Evolutionary conservation across 2,329 filamentous ascomycete species (phyloP).

Genomic region (Cladosporium sp.): DNA sequence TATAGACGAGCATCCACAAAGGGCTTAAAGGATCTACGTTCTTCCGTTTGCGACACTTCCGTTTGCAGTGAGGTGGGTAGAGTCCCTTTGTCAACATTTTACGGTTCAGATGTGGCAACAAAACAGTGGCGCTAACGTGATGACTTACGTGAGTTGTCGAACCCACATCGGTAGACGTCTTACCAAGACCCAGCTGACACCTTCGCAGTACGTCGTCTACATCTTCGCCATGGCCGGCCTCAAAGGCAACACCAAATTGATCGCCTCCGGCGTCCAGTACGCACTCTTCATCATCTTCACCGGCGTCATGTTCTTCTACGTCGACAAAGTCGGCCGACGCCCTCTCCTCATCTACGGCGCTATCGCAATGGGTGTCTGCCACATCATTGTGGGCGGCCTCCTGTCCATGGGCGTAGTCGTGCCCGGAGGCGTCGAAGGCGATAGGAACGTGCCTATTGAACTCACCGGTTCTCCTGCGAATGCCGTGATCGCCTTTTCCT

Average conservation of each 20-base stretch:
- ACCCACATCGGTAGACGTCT: too few species aligned
- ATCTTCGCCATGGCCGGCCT: constrained; percentile 56
- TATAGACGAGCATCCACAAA: too few species aligned
- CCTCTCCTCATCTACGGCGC: constrained; percentile 39
- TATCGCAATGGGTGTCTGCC: constrained; percentile 38
- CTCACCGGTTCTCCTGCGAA: constrained; percentile 51
- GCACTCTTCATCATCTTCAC: constrained; percentile 39
- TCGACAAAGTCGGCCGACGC: constrained; percentile 36
- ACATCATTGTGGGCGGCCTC: constrained; percentile 44
- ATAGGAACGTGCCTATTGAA: constrained; percentile 49
- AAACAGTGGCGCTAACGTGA: constrained; percentile 32
- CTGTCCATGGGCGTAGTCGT: constrained; percentile 36
- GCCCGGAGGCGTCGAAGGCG: constrained; percentile 40
- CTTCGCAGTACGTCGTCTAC: constrained; percentile 56
- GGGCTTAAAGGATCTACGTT: too few species aligned
- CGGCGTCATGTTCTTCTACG: constrained; percentile 35
- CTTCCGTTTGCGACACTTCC: too few species aligned
- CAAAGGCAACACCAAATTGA: constrained; percentile 44
- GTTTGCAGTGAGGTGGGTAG: too few species aligned
- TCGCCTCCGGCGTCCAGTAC: constrained; percentile 36
- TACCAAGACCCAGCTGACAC: constrained; percentile 29
- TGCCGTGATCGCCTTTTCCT: constrained; percentile 60
- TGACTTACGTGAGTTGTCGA: constrained; percentile 17
- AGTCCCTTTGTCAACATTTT: too few species aligned
- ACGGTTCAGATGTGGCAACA: constrained; percentile 54